phyloP scores from a whole-genome alignment of 495 filamentous ascomycete genomes.

The Neurospora sp. region DNA sequence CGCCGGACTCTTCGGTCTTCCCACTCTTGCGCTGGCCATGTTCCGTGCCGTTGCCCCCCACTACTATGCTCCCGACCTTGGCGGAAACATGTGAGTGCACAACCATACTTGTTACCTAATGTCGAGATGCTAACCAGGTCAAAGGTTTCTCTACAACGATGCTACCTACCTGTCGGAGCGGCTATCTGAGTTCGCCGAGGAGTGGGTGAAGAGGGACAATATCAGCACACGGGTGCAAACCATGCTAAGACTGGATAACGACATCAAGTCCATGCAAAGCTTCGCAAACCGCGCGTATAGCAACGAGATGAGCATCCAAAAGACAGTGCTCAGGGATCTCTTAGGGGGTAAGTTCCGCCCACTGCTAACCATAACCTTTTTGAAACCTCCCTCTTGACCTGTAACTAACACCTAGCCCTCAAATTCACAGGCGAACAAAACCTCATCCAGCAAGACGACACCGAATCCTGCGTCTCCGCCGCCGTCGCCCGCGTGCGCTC shows the following conservation, averaged over 20 bases:
- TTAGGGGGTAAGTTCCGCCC: conserved; percentile 55
- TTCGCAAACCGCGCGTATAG: conserved; percentile 80
- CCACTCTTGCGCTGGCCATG: conserved; percentile 77
- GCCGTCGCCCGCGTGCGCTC: conserved; percentile 58
- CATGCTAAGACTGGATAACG: conserved; percentile 54
- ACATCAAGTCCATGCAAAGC: conserved; percentile 60
- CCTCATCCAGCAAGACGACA: conserved; percentile 45
- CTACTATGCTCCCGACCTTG: conserved; percentile 57
- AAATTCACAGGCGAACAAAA: conserved; percentile 32
- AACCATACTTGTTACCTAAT: neutral
- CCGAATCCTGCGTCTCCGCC: conserved; percentile 59
- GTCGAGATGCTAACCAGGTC: conserved; percentile 6
- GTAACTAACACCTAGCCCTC: neutral
- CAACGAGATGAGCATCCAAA: conserved; percentile 77
- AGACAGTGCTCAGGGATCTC: conserved; percentile 72
- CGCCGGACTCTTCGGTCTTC: conserved; percentile 65
- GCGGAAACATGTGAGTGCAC: conserved; percentile 60
- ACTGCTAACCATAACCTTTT: conserved; percentile 8
- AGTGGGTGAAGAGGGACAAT: conserved; percentile 38
- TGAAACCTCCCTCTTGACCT: neutral
- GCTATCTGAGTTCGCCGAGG: conserved; percentile 48
- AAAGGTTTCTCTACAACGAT: conserved; percentile 84
- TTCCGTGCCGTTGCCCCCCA: conserved; percentile 79
- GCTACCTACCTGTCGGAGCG: conserved; percentile 64
- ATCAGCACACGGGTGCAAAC: conserved; percentile 36